Evolutionary conservation across 2,329 filamentous ascomycete genomes (phyloP).

Genomic region (Trichoderma sp.): DNA sequence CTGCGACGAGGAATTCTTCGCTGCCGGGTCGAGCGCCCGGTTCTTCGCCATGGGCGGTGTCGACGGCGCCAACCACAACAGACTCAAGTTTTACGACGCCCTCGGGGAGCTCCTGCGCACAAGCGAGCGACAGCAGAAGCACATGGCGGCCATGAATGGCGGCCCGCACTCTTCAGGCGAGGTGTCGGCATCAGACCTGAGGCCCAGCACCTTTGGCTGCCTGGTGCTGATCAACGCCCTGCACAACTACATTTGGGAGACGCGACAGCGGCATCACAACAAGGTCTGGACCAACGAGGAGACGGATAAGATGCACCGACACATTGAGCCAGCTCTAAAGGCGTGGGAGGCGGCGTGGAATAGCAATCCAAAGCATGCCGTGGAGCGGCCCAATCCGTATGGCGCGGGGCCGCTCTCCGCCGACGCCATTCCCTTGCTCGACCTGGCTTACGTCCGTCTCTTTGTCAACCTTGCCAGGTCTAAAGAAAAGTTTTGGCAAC

Average conservation of each 20-base stretch:
- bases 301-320: conserved; percentile 92
- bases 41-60: conserved; percentile 79
- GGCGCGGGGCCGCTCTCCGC: conserved; percentile 81
- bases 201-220: conserved; percentile 89
- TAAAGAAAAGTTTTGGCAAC: conserved; percentile 92
- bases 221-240: conserved; percentile 89
- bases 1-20: conserved; percentile 90
- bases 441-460: conserved; percentile 87
- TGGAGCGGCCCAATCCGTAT: conserved; percentile 83
- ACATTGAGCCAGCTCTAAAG: conserved; percentile 89
- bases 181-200: conserved; percentile 63
- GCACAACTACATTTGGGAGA: conserved; percentile 99
- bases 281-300: conserved; percentile 89
- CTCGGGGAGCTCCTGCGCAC: conserved; percentile 79
- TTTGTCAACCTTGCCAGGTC: conserved; percentile 92
- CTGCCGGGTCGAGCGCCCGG: conserved; percentile 76
- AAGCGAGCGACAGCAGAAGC: conserved; percentile 65
- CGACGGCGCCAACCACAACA: conserved; percentile 67
- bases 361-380: conserved; percentile 78
- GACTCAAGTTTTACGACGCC: conserved; percentile 78
- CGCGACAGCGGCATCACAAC: conserved; percentile 83
- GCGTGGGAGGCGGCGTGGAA: conserved; percentile 95
- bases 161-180: conserved; percentile 40
- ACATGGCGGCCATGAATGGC: conserved; percentile 26
- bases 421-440: conserved; percentile 86